Evolutionary conservation across 2,329 filamentous ascomycete genomes (phyloP).

Genomic region (Tolypocladium amazonense): DNA sequence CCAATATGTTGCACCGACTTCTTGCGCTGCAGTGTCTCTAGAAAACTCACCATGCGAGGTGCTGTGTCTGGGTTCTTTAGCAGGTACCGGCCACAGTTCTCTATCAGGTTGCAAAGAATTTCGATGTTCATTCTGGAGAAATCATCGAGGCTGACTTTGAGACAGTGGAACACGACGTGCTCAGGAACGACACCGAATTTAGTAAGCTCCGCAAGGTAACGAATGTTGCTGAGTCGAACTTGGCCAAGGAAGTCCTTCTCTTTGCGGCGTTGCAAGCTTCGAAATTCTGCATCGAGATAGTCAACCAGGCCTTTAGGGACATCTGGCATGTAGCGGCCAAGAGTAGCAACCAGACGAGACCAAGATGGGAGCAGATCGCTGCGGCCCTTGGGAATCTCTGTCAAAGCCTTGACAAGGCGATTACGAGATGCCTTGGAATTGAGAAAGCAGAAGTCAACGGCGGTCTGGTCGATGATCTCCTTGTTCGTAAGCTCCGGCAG

Average conservation of each 20-base stretch:
- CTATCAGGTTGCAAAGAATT: conserved; percentile 89
- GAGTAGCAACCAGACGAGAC: conserved; percentile 83
- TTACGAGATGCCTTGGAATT: conserved; percentile 98
- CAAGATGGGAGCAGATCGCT: conserved; percentile 86
- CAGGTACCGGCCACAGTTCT: conserved; percentile 92
- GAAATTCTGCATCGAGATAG: conserved; percentile 92
- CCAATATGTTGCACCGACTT: conserved; percentile 92
- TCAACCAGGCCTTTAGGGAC: conserved; percentile 85
- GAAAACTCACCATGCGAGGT: conserved; percentile 84
- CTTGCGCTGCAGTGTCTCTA: conserved; percentile 92
- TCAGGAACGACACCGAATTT: conserved; percentile 98
- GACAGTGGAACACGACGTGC: conserved; percentile 96
- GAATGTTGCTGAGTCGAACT: conserved; percentile 85
- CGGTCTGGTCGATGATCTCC: conserved; percentile 82
- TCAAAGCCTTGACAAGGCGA: conserved; percentile 80
- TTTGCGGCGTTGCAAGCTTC: conserved; percentile 90
- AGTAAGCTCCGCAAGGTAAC: conserved; percentile 94
- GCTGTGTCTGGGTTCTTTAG: conserved; percentile 87
- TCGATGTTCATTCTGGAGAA: conserved; percentile 99
- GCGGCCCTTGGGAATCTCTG: conserved; percentile 89
- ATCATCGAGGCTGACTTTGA: conserved; percentile 94
- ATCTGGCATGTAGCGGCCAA: conserved; percentile 89
- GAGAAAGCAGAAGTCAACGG: conserved; percentile 94
- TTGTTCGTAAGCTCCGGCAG: conserved; percentile 90
- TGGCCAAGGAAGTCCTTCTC: conserved; percentile 96